Conservation (phyloP, 441 rosid species). For the Melastoma candidum region DNA sequence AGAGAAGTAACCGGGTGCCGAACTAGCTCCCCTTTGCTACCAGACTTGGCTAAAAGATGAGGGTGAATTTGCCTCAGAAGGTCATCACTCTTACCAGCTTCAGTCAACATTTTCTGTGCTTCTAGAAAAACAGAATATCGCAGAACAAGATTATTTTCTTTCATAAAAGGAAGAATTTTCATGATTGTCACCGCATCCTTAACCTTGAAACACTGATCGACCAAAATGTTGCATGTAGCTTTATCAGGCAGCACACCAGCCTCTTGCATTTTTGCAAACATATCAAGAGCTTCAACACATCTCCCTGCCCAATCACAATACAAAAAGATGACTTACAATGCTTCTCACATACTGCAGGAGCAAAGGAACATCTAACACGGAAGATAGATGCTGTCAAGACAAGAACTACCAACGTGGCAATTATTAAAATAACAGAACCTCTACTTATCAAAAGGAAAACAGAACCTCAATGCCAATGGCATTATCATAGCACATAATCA, state of each 20-base stretch:
- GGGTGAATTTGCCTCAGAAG: constrained; percentile 63
- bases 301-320: constrained; percentile 38
- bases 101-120: constrained; percentile 43
- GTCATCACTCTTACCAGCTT: constrained; percentile 35
- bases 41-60: constrained; percentile 38
- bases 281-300: constrained; percentile 54
- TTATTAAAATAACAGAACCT: too few relatives aligned
- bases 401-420: too few relatives aligned
- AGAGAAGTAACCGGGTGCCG: constrained; percentile 11
- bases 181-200: constrained; percentile 33
- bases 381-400: constrained; percentile 2
- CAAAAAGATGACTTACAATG: constrained; percentile 1
- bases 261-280: constrained; percentile 74
- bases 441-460: too few relatives aligned
- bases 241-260: constrained; percentile 75
- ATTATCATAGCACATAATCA: too few relatives aligned
- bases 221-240: constrained; percentile 80
- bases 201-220: constrained; percentile 49
- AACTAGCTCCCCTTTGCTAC: constrained; percentile 9
- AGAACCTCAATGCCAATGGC: too few relatives aligned
- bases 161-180: constrained; percentile 56
- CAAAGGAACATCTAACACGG: constrained; percentile 5
- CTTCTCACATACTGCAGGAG: constrained; percentile 4
- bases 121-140: constrained; percentile 52
- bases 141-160: constrained; percentile 40